Base-by-base conservation (phyloP, 768 basidiomycete species). In the Termitomyces heimii region DNA sequence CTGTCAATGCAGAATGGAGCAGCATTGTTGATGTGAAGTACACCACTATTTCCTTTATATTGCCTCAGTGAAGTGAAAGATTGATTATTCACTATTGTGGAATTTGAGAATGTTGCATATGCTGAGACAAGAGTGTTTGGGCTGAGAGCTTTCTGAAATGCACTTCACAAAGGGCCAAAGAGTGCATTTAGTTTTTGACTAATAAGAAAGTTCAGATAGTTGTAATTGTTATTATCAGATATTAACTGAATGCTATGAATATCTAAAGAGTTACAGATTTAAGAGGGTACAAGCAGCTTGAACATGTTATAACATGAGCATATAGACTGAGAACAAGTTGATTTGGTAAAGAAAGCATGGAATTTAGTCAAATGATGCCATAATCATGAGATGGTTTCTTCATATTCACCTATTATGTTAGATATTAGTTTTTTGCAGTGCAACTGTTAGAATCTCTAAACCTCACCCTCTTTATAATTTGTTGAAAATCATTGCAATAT, bases 401-500 rank as follows among this genome's bases (percentile, higher is more conserved):
- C 49, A 51, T 37, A 51, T 37, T 37, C 49, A 37, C 49, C 49
- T 51, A 8, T 13, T n/a, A 29, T 12, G 37, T 28, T 5, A 35
- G 4, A 22, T 18, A 5, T 6, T 43, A 35, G 8, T n/a, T n/a
- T n/a, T n/a, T n/a, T n/a, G n/a, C n/a, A n/a, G n/a, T n/a, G n/a
- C n/a, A n/a, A n/a, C n/a, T n/a, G n/a, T n/a, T n/a, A n/a, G n/a
- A n/a, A n/a, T n/a, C n/a, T n/a, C n/a, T n/a, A n/a, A 34, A 35
- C 3, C 18, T 35, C 22, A 37, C 44, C 44, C 20, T 45, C 31
- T 14, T 46, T 40, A 37, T 54, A 54, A 46, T 54, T 54, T 22
- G 44, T 54, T 14, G 44, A 46, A 6, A 46, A 42, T 3, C 53
- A 16, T 43, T 65, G 26, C n/a, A n/a, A n/a, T n/a, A n/a, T n/a